Evolutionary conservation across 2,329 filamentous ascomycete genomes (phyloP), one percentile per base, ranked within the genome.

Genomic region (Dactylellina haptotyla): DNA sequence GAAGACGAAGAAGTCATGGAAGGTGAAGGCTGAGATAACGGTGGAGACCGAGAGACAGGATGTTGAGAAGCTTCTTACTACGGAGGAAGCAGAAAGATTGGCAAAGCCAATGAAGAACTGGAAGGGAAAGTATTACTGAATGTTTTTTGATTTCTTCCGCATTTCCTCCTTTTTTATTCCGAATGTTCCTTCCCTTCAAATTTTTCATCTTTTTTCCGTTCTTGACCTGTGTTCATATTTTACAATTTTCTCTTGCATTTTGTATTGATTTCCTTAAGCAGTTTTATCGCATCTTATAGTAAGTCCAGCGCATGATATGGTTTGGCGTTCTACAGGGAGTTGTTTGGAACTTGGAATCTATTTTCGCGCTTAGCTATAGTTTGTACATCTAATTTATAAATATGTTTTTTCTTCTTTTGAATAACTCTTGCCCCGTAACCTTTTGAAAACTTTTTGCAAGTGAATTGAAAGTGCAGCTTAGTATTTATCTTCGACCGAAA

Each of bases 91-190:
- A 10, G 58, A 12, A n/a, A 37, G 67, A 6, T 51, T 72, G 20
- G 67, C 32, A 2, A 59, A 63, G 28, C 67, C 67, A 25, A 72
- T 65, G 59, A 72, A 72, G 45, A 37, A 25, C n/a, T 72, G 67
- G 67, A 72, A 72, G 50, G 67, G 67, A 16, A 58, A 50, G 37
- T 45, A 50, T n/a, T 48, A 63, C 3, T 20, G 37, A 10, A 9
- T 8, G 12, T 20, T 37, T 54, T 6, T 34, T 34, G 28, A 4
- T 12, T 4, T 37, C 6, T 30, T 34, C 45, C 18, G 45, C 45
- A 50, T 50, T 20, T 50, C n/a, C n/a, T n/a, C n/a, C n/a, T n/a
- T n/a, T n/a, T n/a, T n/a, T n/a, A n/a, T n/a, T n/a, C n/a, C n/a
- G 16, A 16, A 54, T 34, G 26, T 16, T 23, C 4, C 5, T 43